These are phyloP conservation scores for Ceratocystis variospora DNA, from an alignment of 2,329 filamentous ascomycete genomes.

Conservation along the genomic window DNA sequence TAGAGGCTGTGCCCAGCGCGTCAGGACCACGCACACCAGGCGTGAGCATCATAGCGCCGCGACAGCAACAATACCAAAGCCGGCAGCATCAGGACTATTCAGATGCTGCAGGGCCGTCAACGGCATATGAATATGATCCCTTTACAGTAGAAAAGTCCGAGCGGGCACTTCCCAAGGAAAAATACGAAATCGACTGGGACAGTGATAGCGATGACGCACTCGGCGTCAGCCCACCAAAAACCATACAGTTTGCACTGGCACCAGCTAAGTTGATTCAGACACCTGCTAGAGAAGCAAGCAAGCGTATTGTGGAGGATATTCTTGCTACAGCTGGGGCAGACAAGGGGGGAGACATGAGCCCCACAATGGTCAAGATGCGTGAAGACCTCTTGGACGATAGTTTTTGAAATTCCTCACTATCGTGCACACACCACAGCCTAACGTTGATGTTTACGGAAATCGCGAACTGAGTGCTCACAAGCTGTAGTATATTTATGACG, in stretches of 20 bases:
- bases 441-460: too few relatives aligned
- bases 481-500: background rate
- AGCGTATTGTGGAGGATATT: constrained; percentile 67
- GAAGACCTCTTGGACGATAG: constrained; percentile 45
- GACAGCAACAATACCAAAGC: constrained; percentile 1
- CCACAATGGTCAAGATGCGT: constrained; percentile 52
- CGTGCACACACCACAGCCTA: background rate
- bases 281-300: constrained; percentile 68
- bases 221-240: constrained; percentile 84
- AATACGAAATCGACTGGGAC: constrained; percentile 56
- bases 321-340: constrained; percentile 57
- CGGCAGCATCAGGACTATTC: background rate
- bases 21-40: constrained; percentile 57
- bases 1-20: constrained; percentile 29
- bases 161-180: constrained; percentile 24
- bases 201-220: constrained; percentile 56
- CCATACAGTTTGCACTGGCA: constrained; percentile 71
- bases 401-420: constrained; percentile 31
- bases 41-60: constrained; percentile 70
- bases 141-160: constrained; percentile 25
- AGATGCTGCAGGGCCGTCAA: background rate
- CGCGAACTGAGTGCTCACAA: background rate
- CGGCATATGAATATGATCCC: constrained; percentile 28
- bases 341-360: constrained; percentile 46
- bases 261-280: constrained; percentile 67